phyloP scores from a whole-genome alignment of 441 rosid genomes.

The Gossypium lobatum region DNA sequence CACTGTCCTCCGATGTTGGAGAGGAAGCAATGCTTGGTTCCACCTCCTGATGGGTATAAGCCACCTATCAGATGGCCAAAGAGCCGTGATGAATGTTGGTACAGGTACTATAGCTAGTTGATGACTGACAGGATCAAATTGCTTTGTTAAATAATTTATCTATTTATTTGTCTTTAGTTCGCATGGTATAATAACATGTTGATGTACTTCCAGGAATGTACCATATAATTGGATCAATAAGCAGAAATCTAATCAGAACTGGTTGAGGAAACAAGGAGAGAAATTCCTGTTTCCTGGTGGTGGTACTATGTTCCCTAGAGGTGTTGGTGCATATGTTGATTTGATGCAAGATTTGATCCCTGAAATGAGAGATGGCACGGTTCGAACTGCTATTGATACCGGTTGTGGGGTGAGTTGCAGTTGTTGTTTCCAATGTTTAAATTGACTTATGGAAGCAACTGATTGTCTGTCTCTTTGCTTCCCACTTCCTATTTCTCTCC shows the following conservation, averaged over 20 bases:
- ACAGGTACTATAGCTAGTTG: slow-evolving; percentile 47
- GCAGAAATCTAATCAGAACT: slow-evolving; percentile 90
- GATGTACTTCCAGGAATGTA: slow-evolving; percentile 65
- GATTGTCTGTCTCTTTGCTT: not conserved
- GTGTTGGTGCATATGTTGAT: slow-evolving; percentile 91
- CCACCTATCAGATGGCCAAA: slow-evolving; percentile 92
- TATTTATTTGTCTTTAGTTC: not conserved
- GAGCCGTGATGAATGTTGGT: slow-evolving; percentile 89
- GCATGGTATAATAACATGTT: slow-evolving; percentile 5
- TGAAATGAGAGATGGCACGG: slow-evolving; percentile 84
- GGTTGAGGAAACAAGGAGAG: slow-evolving; percentile 89
- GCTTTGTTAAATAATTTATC: not conserved
- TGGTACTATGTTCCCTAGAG: slow-evolving; percentile 93
- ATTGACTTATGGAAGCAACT: not conserved
- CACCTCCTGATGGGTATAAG: slow-evolving; percentile 94
- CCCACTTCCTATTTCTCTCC: not conserved
- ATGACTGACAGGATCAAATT: not conserved
- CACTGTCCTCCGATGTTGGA: slow-evolving; percentile 90
- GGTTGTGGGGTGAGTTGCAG: slow-evolving; percentile 82
- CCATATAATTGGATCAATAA: slow-evolving; percentile 97
- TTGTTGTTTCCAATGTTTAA: not conserved
- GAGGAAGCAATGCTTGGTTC: slow-evolving; percentile 81
- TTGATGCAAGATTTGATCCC: slow-evolving; percentile 91
- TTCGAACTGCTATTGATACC: slow-evolving; percentile 90
- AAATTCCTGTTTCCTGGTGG: slow-evolving; percentile 94